Base-by-base conservation (phyloP, 192 early-diverging fungal genomes). In the Backusella tuberculispora region DNA sequence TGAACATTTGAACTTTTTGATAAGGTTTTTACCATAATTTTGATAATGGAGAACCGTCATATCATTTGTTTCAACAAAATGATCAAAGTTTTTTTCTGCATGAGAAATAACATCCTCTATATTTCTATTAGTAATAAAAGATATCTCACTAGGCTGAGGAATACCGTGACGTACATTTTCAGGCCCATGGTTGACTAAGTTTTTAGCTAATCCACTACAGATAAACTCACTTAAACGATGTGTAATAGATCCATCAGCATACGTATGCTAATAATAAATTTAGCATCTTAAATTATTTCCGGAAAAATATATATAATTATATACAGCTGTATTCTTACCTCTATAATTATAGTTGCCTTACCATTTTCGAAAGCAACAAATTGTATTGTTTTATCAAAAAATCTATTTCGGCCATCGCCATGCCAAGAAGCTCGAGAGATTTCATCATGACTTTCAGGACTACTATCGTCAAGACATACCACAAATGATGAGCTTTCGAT, bases 341-440 rank as follows among this genome's bases (percentile, higher is more conserved):
- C 29, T 1, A 2, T 2, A 34, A 34, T 34, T 0, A 34, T 1
- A 34, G 29, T 2, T 1, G 96, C 95, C 83, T 96, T 96, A 72
- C 95, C 97, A 89, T 99, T 99, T 73, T 96, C 97, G 85, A 95
- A 95, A 63, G 97, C 92, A 68, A 68, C 10, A 10, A 68, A 97
- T 87, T 99, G 96, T 66, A 95, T 84, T 34, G 94, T 85, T 87
- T 99, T 98, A 88, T 99, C 97, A 85, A 95, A 97, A 90, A 92
- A 99, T 72, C 97, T 92, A 87, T 99, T 99, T 75, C 91, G 90
- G 67, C 96, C 97, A 80, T 97, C 92, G 46, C 97, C 97, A 74
- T 96, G 95, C 95, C 95, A 98, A 85, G 92, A 96, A 60, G 92
- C 91, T 71, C 93, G 90, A 50, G 91, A 90, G 72, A 88, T 81